Evolutionary conservation across 176 grass and related monocot species (phyloP).

Genomic region (Puccinellia tenuiflora): DNA sequence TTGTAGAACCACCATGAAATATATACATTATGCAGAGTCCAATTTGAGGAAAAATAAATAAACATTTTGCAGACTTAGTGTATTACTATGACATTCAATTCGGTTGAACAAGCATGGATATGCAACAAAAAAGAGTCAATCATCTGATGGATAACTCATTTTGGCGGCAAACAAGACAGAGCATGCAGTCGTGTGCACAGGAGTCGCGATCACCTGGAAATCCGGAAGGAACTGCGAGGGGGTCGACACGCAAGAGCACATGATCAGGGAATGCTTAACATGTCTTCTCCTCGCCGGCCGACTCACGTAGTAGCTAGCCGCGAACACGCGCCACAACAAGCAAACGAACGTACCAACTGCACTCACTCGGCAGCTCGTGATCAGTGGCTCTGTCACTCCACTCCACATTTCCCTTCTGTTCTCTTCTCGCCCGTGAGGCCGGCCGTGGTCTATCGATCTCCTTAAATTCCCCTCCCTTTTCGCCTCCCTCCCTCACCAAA

Average conservation of each 20-base stretch:
- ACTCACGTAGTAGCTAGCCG: constrained; percentile 2
- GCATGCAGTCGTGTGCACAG: neutral
- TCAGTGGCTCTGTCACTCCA: neutral
- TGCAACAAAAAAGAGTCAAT: too few relatives aligned
- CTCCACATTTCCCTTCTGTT: constrained; percentile 17
- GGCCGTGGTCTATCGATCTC: neutral
- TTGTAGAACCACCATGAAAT: too few relatives aligned
- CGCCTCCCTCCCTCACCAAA: neutral
- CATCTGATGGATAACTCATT: neutral
- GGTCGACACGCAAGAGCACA: neutral
- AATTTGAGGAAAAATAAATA: too few relatives aligned
- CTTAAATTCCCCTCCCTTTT: constrained; percentile 16
- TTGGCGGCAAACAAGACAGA: neutral
- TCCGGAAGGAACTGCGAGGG: neutral
- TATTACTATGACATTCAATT: too few relatives aligned
- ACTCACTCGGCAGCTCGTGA: constrained; percentile 36
- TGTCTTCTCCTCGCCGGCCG: neutral
- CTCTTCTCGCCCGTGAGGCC: constrained; percentile 37
- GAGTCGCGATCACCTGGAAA: neutral
- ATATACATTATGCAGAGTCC: too few relatives aligned
- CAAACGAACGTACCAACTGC: constrained; percentile 12
- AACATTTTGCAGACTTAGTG: too few relatives aligned
- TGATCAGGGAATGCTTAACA: too few relatives aligned
- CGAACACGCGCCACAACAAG: constrained; percentile 2
- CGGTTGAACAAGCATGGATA: too few relatives aligned